Base-by-base conservation (phyloP, 495 filamentous ascomycete species). In the Lasiosphaeriaceae sp. region DNA sequence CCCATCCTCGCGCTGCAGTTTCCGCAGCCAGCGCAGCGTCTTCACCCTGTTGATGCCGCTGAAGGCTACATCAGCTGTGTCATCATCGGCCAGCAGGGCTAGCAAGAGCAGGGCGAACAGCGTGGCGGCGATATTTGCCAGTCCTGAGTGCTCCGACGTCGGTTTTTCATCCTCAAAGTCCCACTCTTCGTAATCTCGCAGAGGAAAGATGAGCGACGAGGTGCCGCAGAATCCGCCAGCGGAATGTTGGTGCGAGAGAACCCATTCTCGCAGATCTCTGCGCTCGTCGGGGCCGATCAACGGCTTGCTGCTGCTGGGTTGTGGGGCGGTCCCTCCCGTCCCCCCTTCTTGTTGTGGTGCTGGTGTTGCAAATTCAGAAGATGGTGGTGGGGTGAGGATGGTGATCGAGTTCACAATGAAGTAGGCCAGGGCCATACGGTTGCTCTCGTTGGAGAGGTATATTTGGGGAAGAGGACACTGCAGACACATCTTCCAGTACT, bases 401-500 rank as follows among this genome's bases (percentile, higher is more conserved):
- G 68, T 65, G 65, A 78, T 68, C 34, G 76, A 73, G 34, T 73
- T 74, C 52, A 78, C 52, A 50, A 87, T 89, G 75, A 98, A 95
- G 74, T 86, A 96, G 55, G 87, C 90, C 19, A 97, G 83, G 1
- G 86, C 87, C 71, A 97, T 87, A 60, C 94, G 92, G 69, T 89
- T 91, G 52, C 88, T 88, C 72, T 98, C 94, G 68, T 86, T 93
- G 65, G 83, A 79, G 43, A 85, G 90, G 77, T 97, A 97, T 57
- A 83, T 78, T 51, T 80, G 77, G 1, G 94, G 94, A 4, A 98
- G 84, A 47, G 85, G 79, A 35, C 90, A 86, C 63, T 87, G 90
- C 44, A 93, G 81, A 61, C 92, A 96, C 67, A 92, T 86, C 58
- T 90, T 83, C 87, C 93, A 97, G 80, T 96, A 98, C 66, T 87